phyloP scores from a whole-genome alignment of 140 eudicot species.

The Anethum foeniculum region DNA sequence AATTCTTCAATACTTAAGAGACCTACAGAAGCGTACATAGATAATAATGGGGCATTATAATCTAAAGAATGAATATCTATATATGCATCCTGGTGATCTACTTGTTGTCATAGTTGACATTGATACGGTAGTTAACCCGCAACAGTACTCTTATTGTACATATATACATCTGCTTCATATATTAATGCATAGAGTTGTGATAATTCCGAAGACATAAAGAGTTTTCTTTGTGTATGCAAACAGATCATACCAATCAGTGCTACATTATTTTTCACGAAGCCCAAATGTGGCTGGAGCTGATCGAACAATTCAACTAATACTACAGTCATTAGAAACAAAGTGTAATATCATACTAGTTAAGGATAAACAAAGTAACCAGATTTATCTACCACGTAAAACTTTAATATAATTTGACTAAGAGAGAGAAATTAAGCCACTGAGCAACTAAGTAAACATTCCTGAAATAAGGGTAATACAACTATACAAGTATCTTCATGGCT shows the following conservation, averaged over 20 bases:
- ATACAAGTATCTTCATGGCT: background rate
- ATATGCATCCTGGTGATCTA: background rate
- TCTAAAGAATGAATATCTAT: background rate
- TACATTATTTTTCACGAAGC: background rate
- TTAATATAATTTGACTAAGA: background rate
- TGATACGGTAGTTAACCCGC: background rate
- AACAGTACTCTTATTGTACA: background rate
- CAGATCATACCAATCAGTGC: background rate
- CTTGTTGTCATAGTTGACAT: background rate
- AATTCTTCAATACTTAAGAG: background rate
- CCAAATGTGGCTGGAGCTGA: background rate
- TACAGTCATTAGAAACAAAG: background rate
- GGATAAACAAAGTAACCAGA: background rate
- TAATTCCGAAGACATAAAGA: background rate
- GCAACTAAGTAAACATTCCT: background rate
- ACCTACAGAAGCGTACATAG: too few species aligned
- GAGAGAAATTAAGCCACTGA: background rate
- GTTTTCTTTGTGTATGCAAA: background rate
- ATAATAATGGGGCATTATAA: background rate
- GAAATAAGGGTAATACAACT: background rate
- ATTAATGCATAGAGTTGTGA: background rate
- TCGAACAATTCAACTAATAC: background rate
- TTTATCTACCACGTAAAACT: background rate
- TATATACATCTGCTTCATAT: background rate
- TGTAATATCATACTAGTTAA: background rate